phyloP scores from a whole-genome alignment of 2,329 filamentous ascomycete species.

The Cadophora sp. region DNA sequence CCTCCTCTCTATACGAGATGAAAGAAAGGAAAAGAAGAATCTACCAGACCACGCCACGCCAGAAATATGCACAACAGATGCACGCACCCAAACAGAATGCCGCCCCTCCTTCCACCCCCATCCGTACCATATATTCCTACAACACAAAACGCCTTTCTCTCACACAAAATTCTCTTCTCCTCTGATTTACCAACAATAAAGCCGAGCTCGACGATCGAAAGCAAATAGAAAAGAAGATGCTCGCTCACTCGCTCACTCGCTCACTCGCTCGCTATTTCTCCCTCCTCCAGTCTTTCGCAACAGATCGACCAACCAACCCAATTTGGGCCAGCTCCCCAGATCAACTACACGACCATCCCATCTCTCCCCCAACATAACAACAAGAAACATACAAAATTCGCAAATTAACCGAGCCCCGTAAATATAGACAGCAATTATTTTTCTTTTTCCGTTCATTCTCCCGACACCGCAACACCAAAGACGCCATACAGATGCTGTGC shows the following conservation, averaged over 20 bases:
- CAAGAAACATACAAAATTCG: slow-evolving; percentile 1
- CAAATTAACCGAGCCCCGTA: slow-evolving; percentile 2
- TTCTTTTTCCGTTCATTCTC: not conserved
- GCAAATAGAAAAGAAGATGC: not conserved
- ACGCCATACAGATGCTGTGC: slow-evolving; percentile 19
- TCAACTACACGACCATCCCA: not conserved
- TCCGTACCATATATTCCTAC: slow-evolving; percentile 7
- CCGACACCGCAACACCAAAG: slow-evolving; percentile 13
- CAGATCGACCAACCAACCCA: too few relatives aligned
- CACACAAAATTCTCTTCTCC: not conserved
- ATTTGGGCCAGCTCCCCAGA: too few relatives aligned
- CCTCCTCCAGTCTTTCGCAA: not conserved
- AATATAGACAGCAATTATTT: slow-evolving; percentile 9
- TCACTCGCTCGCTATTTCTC: not conserved
- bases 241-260: not conserved
- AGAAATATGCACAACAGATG: slow-evolving; percentile 14
- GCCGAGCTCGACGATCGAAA: not conserved
- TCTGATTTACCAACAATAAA: not conserved
- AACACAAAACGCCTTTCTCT: slow-evolving; percentile 4
- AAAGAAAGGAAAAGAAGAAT: not conserved
- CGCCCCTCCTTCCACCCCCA: not conserved
- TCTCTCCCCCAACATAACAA: slow-evolving; percentile 9
- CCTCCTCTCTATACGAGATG: not conserved
- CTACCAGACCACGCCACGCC: not conserved
- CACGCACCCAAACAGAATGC: not conserved